phyloP scores from a whole-genome alignment of 371 early-diverging fungal species.

The Mucor mucedo region DNA sequence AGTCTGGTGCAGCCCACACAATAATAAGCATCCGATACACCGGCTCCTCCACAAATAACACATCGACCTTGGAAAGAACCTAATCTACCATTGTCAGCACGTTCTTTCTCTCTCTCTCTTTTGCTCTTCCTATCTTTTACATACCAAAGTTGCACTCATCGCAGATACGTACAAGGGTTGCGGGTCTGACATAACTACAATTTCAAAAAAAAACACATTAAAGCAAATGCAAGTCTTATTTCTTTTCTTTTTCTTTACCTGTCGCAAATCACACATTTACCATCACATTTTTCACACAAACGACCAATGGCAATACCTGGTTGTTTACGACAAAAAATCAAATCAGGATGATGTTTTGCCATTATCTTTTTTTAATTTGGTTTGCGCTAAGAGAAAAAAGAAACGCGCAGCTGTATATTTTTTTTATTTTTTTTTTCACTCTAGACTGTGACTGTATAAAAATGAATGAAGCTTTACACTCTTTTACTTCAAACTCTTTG shows the following conservation, averaged over 20 bases:
- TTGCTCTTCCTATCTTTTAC: conserved; percentile 13
- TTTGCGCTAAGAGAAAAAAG: not conserved
- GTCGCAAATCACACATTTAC: conserved; percentile 95
- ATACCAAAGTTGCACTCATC: conserved; percentile 95
- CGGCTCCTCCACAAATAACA: conserved; percentile 90
- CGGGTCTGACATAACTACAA: conserved; percentile 80
- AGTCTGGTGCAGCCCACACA: conserved; percentile 90
- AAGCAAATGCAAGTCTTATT: not conserved
- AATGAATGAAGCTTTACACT: too few relatives aligned
- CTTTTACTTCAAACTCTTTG: too few relatives aligned
- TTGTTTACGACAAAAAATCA: conserved; percentile 95
- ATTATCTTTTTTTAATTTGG: conserved; percentile 34
- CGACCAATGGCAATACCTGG: conserved; percentile 97
- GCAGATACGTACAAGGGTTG: conserved; percentile 90
- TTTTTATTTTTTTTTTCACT: not conserved
- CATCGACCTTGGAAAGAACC: conserved; percentile 86
- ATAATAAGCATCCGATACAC: conserved; percentile 96
- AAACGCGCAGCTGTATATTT: not conserved
- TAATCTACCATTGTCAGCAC: not conserved
- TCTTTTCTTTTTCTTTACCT: conserved; percentile 56
- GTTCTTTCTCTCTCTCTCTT: not conserved
- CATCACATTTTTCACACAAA: conserved; percentile 94
- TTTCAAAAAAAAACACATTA: too few relatives aligned
- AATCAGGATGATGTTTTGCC: conserved; percentile 93
- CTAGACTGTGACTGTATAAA: not conserved